Evolutionary conservation across 2,329 filamentous ascomycete species (phyloP).

Genomic region (Diaporthe nobilis): DNA sequence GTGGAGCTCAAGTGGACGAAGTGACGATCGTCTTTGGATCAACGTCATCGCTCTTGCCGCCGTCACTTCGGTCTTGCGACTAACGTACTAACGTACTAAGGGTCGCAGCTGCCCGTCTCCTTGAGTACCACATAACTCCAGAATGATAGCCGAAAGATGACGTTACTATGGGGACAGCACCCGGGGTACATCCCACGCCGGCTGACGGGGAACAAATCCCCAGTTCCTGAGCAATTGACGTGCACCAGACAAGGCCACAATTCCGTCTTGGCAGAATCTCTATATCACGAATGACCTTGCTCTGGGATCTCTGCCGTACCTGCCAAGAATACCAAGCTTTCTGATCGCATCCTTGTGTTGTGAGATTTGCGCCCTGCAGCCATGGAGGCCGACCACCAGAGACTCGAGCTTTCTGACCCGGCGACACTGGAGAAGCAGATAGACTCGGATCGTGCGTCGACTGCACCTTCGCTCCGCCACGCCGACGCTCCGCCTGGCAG

Average conservation of each 20-base stretch:
- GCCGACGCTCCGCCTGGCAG: neutral
- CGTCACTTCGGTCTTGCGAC: neutral
- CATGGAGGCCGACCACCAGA: conserved; percentile 6
- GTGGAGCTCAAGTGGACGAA: neutral
- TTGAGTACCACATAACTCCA: neutral
- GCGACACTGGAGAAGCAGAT: conserved; percentile 15
- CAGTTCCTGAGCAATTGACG: neutral
- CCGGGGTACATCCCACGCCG: neutral
- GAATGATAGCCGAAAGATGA: neutral
- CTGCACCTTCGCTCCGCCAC: neutral
- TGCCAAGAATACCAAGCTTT: conserved; percentile 26
- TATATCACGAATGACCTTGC: neutral
- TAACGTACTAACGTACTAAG: neutral
- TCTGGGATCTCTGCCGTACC: too few relatives aligned
- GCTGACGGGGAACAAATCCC: neutral
- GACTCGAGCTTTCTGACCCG: neutral
- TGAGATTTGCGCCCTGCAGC: neutral
- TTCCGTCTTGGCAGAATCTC: neutral
- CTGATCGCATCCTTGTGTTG: neutral
- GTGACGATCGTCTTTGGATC: neutral
- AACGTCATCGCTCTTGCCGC: conserved; percentile 14
- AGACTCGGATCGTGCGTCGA: conserved; percentile 6
- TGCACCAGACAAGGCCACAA: neutral
- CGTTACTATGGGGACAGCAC: neutral
- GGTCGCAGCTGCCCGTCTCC: neutral